Evolutionary conservation across 768 basidiomycete species (phyloP).

Genomic region (Phylloporus sp.): DNA sequence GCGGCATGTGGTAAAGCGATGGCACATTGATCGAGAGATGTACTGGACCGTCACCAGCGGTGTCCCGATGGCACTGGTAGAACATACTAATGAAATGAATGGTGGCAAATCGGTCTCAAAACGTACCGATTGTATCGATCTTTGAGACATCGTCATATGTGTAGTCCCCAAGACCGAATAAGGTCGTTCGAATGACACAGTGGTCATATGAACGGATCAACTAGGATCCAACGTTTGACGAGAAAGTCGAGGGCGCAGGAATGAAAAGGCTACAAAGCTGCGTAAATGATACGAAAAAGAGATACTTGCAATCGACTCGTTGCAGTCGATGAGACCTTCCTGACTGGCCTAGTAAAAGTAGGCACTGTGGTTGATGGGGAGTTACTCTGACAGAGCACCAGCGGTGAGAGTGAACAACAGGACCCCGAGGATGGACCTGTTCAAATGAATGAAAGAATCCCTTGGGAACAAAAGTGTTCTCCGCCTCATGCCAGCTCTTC

Average conservation of each 20-base stretch:
- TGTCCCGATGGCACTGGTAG: slow-evolving; percentile 73
- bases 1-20: no score
- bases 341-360: slow-evolving; percentile 89
- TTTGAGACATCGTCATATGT: slow-evolving; percentile 73
- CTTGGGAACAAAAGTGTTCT: no score
- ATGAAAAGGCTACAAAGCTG: slow-evolving; percentile 7
- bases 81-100: slow-evolving; percentile 40
- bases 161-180: slow-evolving; percentile 76
- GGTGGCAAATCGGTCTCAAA: background rate
- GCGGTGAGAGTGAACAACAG: no score
- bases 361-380: slow-evolving; percentile 81
- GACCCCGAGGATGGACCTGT: no score
- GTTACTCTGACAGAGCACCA: slow-evolving; percentile 68
- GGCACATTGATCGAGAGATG: slow-evolving; percentile 77
- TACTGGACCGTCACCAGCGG: slow-evolving; percentile 70
- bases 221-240: slow-evolving; percentile 67
- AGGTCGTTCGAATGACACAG: slow-evolving; percentile 81
- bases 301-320: slow-evolving; percentile 79
- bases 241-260: slow-evolving; percentile 8
- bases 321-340: slow-evolving; percentile 76
- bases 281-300: slow-evolving; percentile 29
- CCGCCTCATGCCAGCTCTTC: no score
- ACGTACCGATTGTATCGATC: slow-evolving; percentile 72
- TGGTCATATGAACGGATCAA: slow-evolving; percentile 57
- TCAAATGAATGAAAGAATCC: no score